A percentile compares a stretch with the other conserved stretches of the same genome.
These are phyloP conservation scores for Malassezia sympodialis DNA, from an alignment of 1,284 basidiomycete genomes.

Conservation along the genomic window DNA sequence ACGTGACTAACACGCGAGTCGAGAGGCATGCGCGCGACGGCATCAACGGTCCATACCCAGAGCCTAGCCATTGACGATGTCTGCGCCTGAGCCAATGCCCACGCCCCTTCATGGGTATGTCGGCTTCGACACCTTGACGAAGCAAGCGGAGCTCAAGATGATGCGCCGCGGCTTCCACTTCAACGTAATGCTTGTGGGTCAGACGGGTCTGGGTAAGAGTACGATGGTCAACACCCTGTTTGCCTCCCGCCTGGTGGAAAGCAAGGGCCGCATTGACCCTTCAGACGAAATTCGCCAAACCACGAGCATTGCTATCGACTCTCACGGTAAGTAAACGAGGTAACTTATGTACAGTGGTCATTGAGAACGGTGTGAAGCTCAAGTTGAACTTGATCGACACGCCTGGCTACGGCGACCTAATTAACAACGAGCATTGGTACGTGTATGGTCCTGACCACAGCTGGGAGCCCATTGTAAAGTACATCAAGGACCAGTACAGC, in stretches of 20 bases:
- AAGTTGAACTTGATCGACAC: conserved; percentile 97
- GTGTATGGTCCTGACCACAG: conserved; percentile 49
- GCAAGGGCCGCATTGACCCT: conserved; percentile 79
- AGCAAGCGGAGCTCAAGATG: conserved; percentile 97
- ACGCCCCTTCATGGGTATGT: conserved; percentile 48
- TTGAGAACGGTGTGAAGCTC: conserved; percentile 85
- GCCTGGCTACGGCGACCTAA: conserved; percentile 93
- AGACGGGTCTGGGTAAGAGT: conserved; percentile 95
- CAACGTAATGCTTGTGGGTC: conserved; percentile 64
- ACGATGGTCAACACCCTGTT: conserved; percentile 98
- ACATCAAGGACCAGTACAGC: conserved; percentile 98
- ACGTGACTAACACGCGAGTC: conserved; percentile 5
- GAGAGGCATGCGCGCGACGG: not conserved
- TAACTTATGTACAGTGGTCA: conserved; percentile 56
- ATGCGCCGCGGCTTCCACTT: conserved; percentile 98
- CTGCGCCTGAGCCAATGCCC: conserved; percentile 9
- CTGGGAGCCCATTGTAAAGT: conserved; percentile 98
- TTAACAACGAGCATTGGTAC: conserved; percentile 97
- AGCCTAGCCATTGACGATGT: conserved; percentile 5
- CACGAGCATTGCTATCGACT: conserved; percentile 88
- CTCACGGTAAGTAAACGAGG: conserved; percentile 63
- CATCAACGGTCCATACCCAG: not conserved
- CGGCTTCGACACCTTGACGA: conserved; percentile 60
- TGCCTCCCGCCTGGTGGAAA: conserved; percentile 91
- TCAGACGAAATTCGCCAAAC: conserved; percentile 83